phyloP scores from a whole-genome alignment of 2,329 filamentous ascomycete genomes.

The Didymella glomerata region DNA sequence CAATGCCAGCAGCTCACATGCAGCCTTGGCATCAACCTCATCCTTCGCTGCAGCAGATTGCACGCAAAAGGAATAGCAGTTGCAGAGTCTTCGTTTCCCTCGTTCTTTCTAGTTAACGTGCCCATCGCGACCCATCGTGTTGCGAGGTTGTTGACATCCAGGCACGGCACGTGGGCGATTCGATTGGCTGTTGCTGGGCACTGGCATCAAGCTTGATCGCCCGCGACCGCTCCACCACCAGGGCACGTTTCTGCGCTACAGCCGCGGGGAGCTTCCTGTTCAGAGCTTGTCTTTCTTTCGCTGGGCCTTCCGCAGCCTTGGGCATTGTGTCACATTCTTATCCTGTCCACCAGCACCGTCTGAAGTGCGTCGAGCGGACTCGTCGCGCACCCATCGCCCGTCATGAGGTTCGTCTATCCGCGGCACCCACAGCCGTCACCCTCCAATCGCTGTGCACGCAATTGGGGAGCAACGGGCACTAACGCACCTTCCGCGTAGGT shows the following conservation, averaged over 20 bases:
- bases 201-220: constrained; percentile 22
- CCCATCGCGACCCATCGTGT: neutral
- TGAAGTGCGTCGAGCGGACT: constrained; percentile 17
- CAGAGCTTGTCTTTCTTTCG: constrained; percentile 14
- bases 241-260: constrained; percentile 20
- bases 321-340: constrained; percentile 20
- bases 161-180: constrained; percentile 29
- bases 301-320: constrained; percentile 15
- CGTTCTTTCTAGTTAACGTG: neutral
- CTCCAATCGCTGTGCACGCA: constrained; percentile 27
- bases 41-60: constrained; percentile 2
- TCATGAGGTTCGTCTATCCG: constrained; percentile 38
- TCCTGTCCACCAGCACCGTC: constrained; percentile 12
- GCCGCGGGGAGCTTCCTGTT: constrained; percentile 16
- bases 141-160: constrained; percentile 17
- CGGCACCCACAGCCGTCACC: constrained; percentile 15
- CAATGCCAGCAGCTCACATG: constrained; percentile 12
- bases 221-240: constrained; percentile 24
- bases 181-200: constrained; percentile 30
- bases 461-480: constrained; percentile 38
- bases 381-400: constrained; percentile 23
- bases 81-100: constrained; percentile 1
- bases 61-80: neutral
- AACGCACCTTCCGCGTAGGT: constrained; percentile 60
- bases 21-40: constrained; percentile 12